Conservation (phyloP, 2,329 filamentous ascomycete genomes). For the Stachybotrys echinatus region DNA sequence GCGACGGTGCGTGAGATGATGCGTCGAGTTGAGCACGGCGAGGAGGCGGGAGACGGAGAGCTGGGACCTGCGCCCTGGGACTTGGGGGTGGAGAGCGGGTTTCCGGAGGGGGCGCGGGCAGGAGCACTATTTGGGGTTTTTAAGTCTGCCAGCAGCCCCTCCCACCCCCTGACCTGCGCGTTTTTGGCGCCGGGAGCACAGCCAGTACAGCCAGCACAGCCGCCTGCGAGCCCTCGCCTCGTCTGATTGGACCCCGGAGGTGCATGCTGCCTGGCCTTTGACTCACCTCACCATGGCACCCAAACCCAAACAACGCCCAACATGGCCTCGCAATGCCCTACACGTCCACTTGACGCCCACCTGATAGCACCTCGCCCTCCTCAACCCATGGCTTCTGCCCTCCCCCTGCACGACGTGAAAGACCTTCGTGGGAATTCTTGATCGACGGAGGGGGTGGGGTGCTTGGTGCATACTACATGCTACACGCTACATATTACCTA, state of each 20-base stretch:
- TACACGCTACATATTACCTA: too few species aligned
- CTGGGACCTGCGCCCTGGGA: too few species aligned
- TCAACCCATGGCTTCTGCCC: too few species aligned
- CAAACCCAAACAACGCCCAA: too few species aligned
- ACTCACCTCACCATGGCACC: constrained; percentile 3
- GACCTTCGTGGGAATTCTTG: too few species aligned
- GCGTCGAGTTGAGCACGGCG: neutral
- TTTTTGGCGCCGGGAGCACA: neutral
- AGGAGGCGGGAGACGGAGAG: neutral
- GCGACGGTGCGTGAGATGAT: neutral
- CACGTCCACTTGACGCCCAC: too few species aligned
- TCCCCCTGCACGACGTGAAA: too few species aligned
- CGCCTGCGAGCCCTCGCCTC: neutral
- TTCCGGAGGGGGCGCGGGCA: constrained; percentile 32
- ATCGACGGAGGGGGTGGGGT: too few species aligned
- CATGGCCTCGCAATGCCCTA: neutral
- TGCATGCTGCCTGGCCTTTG: constrained; percentile 3
- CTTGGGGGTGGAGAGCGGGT: constrained; percentile 5
- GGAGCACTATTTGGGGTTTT: constrained; percentile 52
- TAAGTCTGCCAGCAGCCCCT: constrained; percentile 33
- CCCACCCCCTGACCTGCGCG: neutral
- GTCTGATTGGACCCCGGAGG: constrained; percentile 14
- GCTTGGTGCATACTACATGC: too few species aligned
- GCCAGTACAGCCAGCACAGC: neutral
- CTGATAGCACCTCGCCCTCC: too few species aligned